Evolutionary conservation across 208 protist species (phyloP).

Genomic region (Crithidia sp.): DNA sequence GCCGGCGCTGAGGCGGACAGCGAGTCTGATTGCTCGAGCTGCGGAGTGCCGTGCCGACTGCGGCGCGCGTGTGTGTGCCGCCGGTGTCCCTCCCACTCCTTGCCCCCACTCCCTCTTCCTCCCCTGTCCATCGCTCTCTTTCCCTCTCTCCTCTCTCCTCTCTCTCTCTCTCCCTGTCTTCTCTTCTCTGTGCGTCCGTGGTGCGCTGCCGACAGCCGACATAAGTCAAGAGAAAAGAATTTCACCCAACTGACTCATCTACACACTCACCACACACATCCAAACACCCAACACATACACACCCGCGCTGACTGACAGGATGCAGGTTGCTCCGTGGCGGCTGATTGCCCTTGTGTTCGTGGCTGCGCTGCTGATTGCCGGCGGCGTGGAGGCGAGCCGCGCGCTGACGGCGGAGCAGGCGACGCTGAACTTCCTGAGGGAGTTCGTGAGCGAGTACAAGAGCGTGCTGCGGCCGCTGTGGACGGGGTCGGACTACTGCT

Average conservation of each 20-base stretch:
- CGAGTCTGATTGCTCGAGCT: no score
- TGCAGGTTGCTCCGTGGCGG: background rate
- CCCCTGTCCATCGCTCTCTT: no score
- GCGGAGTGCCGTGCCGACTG: no score
- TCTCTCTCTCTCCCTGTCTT: background rate
- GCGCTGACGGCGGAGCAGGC: constrained; percentile 10
- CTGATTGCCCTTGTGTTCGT: constrained; percentile 9
- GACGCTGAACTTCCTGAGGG: constrained; percentile 29
- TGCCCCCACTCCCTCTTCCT: background rate
- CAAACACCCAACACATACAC: background rate
- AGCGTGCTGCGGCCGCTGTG: constrained; percentile 20
- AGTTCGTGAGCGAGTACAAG: constrained; percentile 23
- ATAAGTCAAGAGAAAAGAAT: background rate
- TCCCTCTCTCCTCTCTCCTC: background rate
- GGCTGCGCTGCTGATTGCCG: constrained; percentile 17
- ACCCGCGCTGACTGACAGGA: constrained; percentile 1
- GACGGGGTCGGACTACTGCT: constrained; percentile 32
- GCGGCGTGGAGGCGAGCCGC: constrained; percentile 2
- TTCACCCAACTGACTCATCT: background rate
- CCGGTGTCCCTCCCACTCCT: no score
- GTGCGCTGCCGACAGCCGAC: background rate
- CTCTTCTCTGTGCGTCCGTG: background rate
- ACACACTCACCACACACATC: background rate
- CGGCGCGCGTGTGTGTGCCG: no score
- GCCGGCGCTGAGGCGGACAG: no score